phyloP scores from a whole-genome alignment of 805 yeast genomes.

The Cyberlindnera meyerae region DNA sequence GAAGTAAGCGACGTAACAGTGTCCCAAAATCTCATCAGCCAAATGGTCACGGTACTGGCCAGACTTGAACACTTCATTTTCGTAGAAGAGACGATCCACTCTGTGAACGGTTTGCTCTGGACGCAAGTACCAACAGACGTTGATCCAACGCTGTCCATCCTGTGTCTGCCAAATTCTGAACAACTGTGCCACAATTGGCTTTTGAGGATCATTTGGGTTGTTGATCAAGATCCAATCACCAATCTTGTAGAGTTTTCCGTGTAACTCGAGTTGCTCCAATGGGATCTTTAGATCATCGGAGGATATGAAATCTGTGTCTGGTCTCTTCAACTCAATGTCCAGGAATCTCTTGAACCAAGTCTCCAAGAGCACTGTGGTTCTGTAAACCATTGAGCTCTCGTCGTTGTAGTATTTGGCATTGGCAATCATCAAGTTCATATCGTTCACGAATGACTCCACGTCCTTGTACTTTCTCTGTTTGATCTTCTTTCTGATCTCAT shows the following conservation, averaged over 20 bases:
- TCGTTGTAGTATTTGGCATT: constrained; percentile 67
- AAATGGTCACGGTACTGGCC: constrained; percentile 95
- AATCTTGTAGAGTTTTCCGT: constrained; percentile 69
- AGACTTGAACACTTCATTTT: constrained; percentile 92
- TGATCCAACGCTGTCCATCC: constrained; percentile 81
- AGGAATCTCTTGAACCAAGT: constrained; percentile 50
- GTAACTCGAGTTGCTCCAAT: constrained; percentile 67
- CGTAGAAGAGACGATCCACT: constrained; percentile 81
- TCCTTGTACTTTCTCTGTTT: constrained; percentile 77
- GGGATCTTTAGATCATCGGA: constrained; percentile 61
- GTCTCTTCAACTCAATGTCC: constrained; percentile 69
- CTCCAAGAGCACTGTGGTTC: constrained; percentile 63
- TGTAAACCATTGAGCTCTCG: constrained; percentile 50
- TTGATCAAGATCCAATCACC: constrained; percentile 93
- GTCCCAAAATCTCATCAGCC: constrained; percentile 83
- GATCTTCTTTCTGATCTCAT: constrained; percentile 74
- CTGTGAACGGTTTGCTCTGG: constrained; percentile 98
- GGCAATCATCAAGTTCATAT: constrained; percentile 66
- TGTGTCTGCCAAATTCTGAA: constrained; percentile 87
- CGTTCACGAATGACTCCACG: constrained; percentile 73
- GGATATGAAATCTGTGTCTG: constrained; percentile 70
- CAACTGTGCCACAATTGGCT: constrained; percentile 91
- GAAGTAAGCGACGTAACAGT: constrained; percentile 91
- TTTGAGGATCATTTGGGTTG: constrained; percentile 82
- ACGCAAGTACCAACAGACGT: constrained; percentile 96